Evolutionary conservation across 495 filamentous ascomycete genomes (phyloP).

Genomic region (Penicillium riverlandense): DNA sequence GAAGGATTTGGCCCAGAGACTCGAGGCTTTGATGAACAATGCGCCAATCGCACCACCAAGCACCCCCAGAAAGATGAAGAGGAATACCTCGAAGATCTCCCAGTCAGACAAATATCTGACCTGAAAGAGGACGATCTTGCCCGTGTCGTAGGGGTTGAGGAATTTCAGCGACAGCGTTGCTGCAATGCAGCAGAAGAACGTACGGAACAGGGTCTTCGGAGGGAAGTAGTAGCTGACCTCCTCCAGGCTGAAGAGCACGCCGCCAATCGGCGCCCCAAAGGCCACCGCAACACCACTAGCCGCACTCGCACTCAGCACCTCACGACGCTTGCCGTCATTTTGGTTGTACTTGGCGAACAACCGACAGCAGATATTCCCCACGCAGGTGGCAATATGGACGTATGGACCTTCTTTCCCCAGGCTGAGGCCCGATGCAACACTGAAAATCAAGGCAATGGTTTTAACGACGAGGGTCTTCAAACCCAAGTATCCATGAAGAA

Average conservation of each 20-base stretch:
- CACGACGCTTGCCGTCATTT: conserved; percentile 86
- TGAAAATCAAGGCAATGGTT: conserved; percentile 73
- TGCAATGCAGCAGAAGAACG: conserved; percentile 96
- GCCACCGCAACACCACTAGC: conserved; percentile 92
- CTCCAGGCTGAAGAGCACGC: conserved; percentile 89
- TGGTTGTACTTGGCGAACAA: conserved; percentile 87
- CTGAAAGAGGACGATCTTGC: conserved; percentile 94
- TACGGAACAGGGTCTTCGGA: conserved; percentile 95
- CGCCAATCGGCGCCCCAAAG: conserved; percentile 88
- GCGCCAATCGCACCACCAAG: conserved; percentile 81
- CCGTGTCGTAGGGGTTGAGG: conserved; percentile 90
- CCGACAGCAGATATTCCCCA: conserved; percentile 92
- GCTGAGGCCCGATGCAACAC: conserved; percentile 86
- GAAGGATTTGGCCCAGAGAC: conserved; percentile 83
- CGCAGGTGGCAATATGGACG: conserved; percentile 92
- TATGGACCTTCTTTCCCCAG: conserved; percentile 96
- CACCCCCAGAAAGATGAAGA: conserved; percentile 78
- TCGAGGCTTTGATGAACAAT: conserved; percentile 92
- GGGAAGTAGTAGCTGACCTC: conserved; percentile 98
- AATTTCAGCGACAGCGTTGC: conserved; percentile 89
- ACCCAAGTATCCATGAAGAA: conserved; percentile 92
- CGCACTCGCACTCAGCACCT: conserved; percentile 87
- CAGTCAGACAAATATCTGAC: conserved; percentile 90
- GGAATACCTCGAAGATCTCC: conserved; percentile 83
- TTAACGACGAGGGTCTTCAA: conserved; percentile 85